Percentiles rank a stretch among this genome's conserved stretches.
Conservation (phyloP, 768 basidiomycete genomes). For the Russula ochroleuca region DNA sequence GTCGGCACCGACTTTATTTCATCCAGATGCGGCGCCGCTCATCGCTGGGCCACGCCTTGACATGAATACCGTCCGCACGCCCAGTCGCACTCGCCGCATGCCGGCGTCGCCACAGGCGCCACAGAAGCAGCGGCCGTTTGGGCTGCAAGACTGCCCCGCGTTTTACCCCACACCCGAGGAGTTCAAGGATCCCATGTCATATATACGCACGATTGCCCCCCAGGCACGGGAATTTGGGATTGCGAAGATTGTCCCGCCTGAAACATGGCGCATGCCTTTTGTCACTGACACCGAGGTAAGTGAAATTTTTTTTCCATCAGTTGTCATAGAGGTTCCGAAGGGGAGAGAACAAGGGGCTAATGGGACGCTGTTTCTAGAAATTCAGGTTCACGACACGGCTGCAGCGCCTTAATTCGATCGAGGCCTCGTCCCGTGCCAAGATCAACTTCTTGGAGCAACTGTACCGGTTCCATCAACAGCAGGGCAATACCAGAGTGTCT, state of each 20-base stretch:
- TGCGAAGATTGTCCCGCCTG: slow-evolving; percentile 93
- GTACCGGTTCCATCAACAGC: slow-evolving; percentile 94
- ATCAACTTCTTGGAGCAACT: slow-evolving; percentile 96
- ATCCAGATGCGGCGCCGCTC: slow-evolving; percentile 45
- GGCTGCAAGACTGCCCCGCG: slow-evolving; percentile 81
- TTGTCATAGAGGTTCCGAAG: slow-evolving; percentile 31
- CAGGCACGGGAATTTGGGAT: slow-evolving; percentile 77
- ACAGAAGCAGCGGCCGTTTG: slow-evolving; percentile 68
- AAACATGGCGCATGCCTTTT: slow-evolving; percentile 94
- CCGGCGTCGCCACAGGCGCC: slow-evolving; percentile 31
- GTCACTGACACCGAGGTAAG: slow-evolving; percentile 87
- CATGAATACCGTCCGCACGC: slow-evolving; percentile 66
- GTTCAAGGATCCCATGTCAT: slow-evolving; percentile 91
- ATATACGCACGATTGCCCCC: slow-evolving; percentile 77
- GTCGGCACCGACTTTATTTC: slow-evolving; percentile 40
- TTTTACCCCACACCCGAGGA: slow-evolving; percentile 88
- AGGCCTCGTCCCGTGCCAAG: slow-evolving; percentile 94
- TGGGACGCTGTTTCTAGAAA: slow-evolving; percentile 42
- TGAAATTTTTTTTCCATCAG: slow-evolving; percentile 26
- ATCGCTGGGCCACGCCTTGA: slow-evolving; percentile 60
- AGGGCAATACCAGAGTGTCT: slow-evolving; percentile 84
- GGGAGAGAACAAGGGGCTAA: slow-evolving; percentile 27
- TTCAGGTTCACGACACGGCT: slow-evolving; percentile 96
- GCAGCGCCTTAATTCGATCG: slow-evolving; percentile 92
- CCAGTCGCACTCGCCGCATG: slow-evolving; percentile 45